phyloP scores from a whole-genome alignment of 371 early-diverging fungal genomes.

The Haplosporangium sp. region DNA sequence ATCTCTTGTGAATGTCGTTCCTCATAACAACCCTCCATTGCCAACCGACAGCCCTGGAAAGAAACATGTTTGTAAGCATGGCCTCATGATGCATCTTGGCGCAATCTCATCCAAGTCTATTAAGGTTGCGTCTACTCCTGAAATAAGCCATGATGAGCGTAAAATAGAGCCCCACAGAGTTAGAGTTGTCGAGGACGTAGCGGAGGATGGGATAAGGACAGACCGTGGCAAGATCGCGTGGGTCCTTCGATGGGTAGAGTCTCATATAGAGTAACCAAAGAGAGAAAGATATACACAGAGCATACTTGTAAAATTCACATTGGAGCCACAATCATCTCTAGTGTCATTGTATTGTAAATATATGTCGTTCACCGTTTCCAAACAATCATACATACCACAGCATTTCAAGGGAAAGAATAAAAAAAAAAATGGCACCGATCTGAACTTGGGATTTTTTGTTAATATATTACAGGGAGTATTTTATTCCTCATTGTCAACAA shows the following conservation, averaged over 20 bases:
- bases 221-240: constrained; percentile 34
- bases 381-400: too few species aligned
- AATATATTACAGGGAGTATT: constrained; percentile 13
- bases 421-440: too few species aligned
- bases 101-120: not conserved
- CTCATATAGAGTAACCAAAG: constrained; percentile 13
- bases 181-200: not conserved
- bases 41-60: constrained; percentile 18
- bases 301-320: not conserved
- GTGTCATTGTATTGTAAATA: not conserved
- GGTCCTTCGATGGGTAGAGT: constrained; percentile 44
- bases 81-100: constrained; percentile 31
- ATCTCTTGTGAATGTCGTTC: constrained; percentile 36
- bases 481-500: constrained; percentile 2
- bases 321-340: not conserved
- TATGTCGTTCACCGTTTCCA: too few species aligned
- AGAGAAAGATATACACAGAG: not conserved
- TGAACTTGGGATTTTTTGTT: not conserved
- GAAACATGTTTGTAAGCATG: constrained; percentile 33
- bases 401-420: too few species aligned
- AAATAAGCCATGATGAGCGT: not conserved
- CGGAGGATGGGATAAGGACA: constrained; percentile 24
- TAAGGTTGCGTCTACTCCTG: not conserved
- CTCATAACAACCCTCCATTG: not conserved
- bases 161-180: not conserved